Conservation (phyloP, 257 asterid species). For the Rubia yunnanensis region DNA sequence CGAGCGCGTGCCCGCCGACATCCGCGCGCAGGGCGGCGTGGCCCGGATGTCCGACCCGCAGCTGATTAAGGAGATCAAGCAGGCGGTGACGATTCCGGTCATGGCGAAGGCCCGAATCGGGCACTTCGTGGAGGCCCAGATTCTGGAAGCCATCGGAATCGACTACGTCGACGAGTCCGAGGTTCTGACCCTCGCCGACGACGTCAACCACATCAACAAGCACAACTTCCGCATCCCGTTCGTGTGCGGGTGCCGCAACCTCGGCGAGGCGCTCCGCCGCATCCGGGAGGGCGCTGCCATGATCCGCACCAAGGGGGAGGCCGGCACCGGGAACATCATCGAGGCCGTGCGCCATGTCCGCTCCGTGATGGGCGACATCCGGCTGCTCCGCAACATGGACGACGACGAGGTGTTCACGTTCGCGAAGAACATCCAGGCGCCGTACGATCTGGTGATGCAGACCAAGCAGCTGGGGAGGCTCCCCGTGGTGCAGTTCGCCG, state of each 20-base stretch:
- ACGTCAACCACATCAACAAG: slow-evolving; percentile 73
- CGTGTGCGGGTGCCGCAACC: slow-evolving; percentile 94
- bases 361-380: slow-evolving; percentile 75
- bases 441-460: slow-evolving; percentile 86
- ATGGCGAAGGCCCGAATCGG: slow-evolving; percentile 93
- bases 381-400: slow-evolving; percentile 73
- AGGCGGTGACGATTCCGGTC: slow-evolving; percentile 81
- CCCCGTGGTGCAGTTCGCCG: slow-evolving; percentile 86
- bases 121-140: slow-evolving; percentile 89
- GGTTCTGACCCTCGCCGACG: slow-evolving; percentile 79
- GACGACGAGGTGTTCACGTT: slow-evolving; percentile 82
- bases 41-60: slow-evolving; percentile 94
- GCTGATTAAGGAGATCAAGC: slow-evolving; percentile 73
- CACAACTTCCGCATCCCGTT: slow-evolving; percentile 89
- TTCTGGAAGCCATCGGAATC: slow-evolving; percentile 70
- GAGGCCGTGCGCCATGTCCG: slow-evolving; percentile 97
- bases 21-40: slow-evolving; percentile 87
- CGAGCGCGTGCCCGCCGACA: slow-evolving; percentile 93
- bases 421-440: slow-evolving; percentile 74
- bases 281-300: slow-evolving; percentile 90
- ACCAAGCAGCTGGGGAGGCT: slow-evolving; percentile 80
- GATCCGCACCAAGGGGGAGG: slow-evolving; percentile 92
- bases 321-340: slow-evolving; percentile 75
- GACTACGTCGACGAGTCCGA: slow-evolving; percentile 89
- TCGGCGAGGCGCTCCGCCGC: slow-evolving; percentile 88